Evolutionary conservation across 331 rosid species (phyloP), one percentile per base, ranked within the genome.

Genomic region (Saraca asoca): DNA sequence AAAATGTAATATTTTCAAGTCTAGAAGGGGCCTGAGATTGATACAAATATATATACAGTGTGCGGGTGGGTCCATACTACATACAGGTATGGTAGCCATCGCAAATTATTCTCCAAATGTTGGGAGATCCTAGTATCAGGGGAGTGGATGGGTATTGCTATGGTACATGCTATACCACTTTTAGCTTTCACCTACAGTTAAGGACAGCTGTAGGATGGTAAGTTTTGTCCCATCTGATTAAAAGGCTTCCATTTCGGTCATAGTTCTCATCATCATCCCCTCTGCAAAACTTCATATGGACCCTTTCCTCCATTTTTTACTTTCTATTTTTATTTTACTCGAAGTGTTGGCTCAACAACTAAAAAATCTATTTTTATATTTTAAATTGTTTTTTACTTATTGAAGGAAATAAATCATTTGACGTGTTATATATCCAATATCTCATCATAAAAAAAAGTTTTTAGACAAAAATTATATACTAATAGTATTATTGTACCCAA

Each of bases 161-260:
- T 9, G 68, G 58, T 78, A 78, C 73, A 38, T 57, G 77, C 57
- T 54, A 71, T 50, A 31, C 73, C 43, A 58, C 64, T 72, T 73
- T 53, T 51, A 9, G 49, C 66, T 51, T 78, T 72, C 19, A 10
- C 65, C 63, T 17, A 51, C 65, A 55, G 78, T 81, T 77, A 19
- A 70, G 62, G 66, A 82, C 83, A 78, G 87, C 81, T 82, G 87
- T 70, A 20, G 67, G 78, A 84, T 84, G 65, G 69, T 69, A 72
- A 78, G 85, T 76, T 84, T 87, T 82, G 85, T 84, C 88, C 79
- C 79, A 58, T 78, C 16, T 87, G 76, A 68, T 74, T 71, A n/a
- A 51, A 75, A 69, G 72, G 71, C 29, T 12, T 65, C 70, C 68
- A 68, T 64, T 71, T 76, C 70, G 64, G 83, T 70, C 63, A 12